Conservation (phyloP, 176 grass and related monocot species). For the Avena atlantica region DNA sequence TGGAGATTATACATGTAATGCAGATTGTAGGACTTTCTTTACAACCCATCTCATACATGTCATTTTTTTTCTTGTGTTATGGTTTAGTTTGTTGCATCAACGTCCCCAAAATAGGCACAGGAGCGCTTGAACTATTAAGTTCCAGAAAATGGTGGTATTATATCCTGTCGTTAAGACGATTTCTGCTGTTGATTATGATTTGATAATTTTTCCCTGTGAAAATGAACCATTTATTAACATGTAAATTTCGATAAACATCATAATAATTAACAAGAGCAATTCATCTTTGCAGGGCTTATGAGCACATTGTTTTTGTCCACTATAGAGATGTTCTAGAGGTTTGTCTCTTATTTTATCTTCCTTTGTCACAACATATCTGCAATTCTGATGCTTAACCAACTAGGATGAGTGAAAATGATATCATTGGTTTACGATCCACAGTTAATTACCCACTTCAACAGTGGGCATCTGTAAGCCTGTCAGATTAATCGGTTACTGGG, state of each 20-base stretch:
- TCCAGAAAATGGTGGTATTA: slow-evolving; percentile 13
- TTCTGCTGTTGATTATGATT: slow-evolving; percentile 28
- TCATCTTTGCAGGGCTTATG: slow-evolving; percentile 84
- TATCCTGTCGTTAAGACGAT: not conserved
- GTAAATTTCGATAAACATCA: slow-evolving; percentile 9
- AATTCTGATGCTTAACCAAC: slow-evolving; percentile 9
- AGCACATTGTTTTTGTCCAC: slow-evolving; percentile 94
- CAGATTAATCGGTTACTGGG: slow-evolving; percentile 7
- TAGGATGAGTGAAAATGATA: not conserved
- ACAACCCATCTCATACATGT: not conserved
- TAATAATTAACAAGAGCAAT: slow-evolving; percentile 9
- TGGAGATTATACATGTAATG: no score
- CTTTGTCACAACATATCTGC: slow-evolving; percentile 32
- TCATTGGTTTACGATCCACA: not conserved
- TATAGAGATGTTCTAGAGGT: slow-evolving; percentile 88
- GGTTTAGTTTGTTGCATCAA: not conserved
- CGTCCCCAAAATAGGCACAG: not conserved
- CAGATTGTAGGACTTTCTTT: no score
- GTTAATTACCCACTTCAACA: slow-evolving; percentile 19
- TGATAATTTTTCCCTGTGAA: slow-evolving; percentile 1
- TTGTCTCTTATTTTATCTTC: slow-evolving; percentile 47
- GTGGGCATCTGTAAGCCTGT: not conserved
- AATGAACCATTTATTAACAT: not conserved
- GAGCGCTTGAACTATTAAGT: slow-evolving; percentile 4
- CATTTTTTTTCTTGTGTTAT: not conserved